Conservation (phyloP, 805 yeast species). For the Phaffomyces opuntiae region DNA sequence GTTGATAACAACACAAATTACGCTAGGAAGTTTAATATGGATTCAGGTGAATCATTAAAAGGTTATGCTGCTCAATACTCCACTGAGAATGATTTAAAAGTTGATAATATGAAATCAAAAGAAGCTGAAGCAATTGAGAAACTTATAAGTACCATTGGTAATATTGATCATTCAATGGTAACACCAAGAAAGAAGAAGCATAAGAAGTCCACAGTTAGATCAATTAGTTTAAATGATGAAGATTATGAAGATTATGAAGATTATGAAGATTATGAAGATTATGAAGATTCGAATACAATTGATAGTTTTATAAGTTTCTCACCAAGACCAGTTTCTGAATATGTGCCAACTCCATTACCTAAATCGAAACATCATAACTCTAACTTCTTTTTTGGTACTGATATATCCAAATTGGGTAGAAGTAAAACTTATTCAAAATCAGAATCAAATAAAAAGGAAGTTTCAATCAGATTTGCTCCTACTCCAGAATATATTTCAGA, state of each 20-base stretch:
- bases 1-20: too few relatives aligned
- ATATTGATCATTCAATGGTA: too few relatives aligned
- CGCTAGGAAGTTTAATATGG: conserved; percentile 9
- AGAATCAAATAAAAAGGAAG: conserved; percentile 1
- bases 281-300: background rate
- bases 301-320: conserved; percentile 1
- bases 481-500: conserved; percentile 10
- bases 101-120: conserved; percentile 4
- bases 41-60: conserved; percentile 21
- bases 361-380: background rate
- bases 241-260: background rate
- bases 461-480: conserved; percentile 16
- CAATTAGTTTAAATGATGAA: too few relatives aligned
- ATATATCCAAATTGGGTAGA: background rate
- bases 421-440: background rate
- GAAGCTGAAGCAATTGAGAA: conserved; percentile 10
- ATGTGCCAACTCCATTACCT: conserved; percentile 15
- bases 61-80: conserved; percentile 16
- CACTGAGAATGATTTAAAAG: conserved; percentile 4
- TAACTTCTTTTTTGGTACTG: background rate
- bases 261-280: background rate
- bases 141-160: background rate
- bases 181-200: background rate
- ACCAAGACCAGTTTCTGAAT: conserved; percentile 7
- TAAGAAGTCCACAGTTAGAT: background rate